Percentiles rank a stretch among this genome's conserved stretches.
These are phyloP conservation scores for Euphrasia confusa DNA, from an alignment of 257 asterid genomes.

Conservation along the genomic window DNA sequence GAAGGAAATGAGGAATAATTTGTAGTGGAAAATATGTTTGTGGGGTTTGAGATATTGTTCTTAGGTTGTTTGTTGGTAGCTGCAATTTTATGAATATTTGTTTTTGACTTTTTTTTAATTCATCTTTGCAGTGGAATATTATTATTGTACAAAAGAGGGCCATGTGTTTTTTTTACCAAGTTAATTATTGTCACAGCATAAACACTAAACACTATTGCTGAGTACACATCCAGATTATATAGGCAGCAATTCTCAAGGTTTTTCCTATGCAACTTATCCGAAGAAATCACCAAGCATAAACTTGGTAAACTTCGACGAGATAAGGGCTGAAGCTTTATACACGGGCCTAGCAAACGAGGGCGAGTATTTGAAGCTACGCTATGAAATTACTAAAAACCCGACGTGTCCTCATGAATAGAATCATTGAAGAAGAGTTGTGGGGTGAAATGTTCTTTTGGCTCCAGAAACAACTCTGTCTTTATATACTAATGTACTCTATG, in stretches of 20 bases:
- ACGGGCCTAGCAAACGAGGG: constrained; percentile 24
- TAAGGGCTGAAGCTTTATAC: constrained; percentile 19
- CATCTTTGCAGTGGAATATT: constrained; percentile 25
- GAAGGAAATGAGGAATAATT: constrained; percentile 33
- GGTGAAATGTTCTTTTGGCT: constrained; percentile 26
- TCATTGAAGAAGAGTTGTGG: background rate
- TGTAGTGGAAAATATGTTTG: constrained; percentile 32
- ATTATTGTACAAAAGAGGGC: constrained; percentile 36
- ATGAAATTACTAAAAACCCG: constrained; percentile 17
- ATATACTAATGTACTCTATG: too few relatives aligned
- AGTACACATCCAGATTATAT: too few relatives aligned
- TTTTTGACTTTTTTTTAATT: background rate
- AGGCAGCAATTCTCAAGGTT: background rate
- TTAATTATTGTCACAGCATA: constrained; percentile 14
- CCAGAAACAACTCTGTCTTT: constrained; percentile 14
- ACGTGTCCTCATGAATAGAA: constrained; percentile 23
- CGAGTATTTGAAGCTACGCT: constrained; percentile 13
- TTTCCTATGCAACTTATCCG: constrained; percentile 24
- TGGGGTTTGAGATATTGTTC: constrained; percentile 17
- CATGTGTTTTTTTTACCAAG: background rate
- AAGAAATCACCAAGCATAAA: constrained; percentile 18
- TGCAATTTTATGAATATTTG: constrained; percentile 17
- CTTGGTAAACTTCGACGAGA: background rate
- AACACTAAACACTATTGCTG: background rate
- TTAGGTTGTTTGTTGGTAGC: constrained; percentile 19